A percentile compares a stretch with the other conserved stretches of the same genome.
These are phyloP conservation scores for Quercus ilex DNA, from an alignment of 306 rosid genomes.

Conservation along the genomic window DNA sequence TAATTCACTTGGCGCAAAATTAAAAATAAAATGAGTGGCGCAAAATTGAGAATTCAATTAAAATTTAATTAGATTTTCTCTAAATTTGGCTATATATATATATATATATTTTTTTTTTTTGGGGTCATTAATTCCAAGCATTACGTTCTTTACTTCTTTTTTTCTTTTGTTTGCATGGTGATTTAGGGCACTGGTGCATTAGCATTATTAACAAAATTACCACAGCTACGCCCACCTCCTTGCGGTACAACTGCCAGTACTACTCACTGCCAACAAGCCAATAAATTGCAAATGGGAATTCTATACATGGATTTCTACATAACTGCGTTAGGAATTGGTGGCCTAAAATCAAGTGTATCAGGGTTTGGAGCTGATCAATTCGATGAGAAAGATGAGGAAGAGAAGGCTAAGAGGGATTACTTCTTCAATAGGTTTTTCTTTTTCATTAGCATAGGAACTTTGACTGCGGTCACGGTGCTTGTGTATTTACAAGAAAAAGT, in stretches of 20 bases:
- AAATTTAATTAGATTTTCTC: too few species aligned
- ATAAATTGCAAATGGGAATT: slow-evolving; percentile 76
- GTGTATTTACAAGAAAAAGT: slow-evolving; percentile 87
- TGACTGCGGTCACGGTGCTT: slow-evolving; percentile 84
- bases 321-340: slow-evolving; percentile 83
- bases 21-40: too few species aligned
- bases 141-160: too few species aligned
- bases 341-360: slow-evolving; percentile 88
- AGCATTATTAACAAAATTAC: slow-evolving; percentile 69
- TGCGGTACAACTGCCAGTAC: slow-evolving; percentile 30
- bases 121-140: too few species aligned
- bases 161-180: background rate
- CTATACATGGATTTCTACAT: slow-evolving; percentile 64
- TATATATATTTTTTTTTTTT: too few species aligned
- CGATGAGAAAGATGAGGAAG: slow-evolving; percentile 80
- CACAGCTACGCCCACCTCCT: slow-evolving; percentile 67
- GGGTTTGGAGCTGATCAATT: slow-evolving; percentile 94
- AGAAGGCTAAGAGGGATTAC: slow-evolving; percentile 74
- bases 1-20: too few species aligned
- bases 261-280: slow-evolving; percentile 53
- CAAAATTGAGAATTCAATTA: too few species aligned
- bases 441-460: slow-evolving; percentile 75
- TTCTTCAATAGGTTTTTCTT: slow-evolving; percentile 85
- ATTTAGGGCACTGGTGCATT: slow-evolving; percentile 67
- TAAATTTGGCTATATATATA: too few species aligned